These are phyloP conservation scores for Wickerhamomyces xylosicus DNA, from an alignment of 805 yeast species.

Conservation along the genomic window DNA sequence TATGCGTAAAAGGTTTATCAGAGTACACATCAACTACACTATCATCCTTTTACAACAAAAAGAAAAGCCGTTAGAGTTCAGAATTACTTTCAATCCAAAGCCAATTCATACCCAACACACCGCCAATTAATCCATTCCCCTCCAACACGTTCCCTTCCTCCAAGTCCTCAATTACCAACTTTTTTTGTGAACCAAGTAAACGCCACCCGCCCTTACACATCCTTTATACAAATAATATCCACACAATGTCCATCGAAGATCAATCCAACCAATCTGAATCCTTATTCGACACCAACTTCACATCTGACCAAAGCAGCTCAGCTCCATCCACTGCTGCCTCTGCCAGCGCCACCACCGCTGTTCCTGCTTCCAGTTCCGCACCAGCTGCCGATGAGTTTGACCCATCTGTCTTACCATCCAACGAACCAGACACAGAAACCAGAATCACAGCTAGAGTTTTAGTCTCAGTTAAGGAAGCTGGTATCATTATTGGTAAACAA, in stretches of 20 bases:
- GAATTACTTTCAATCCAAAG: not conserved
- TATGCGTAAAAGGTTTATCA: no score
- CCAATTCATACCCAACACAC: not conserved
- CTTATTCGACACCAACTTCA: constrained; percentile 17
- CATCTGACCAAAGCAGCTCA: constrained; percentile 5
- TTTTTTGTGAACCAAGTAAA: no score
- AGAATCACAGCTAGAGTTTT: constrained; percentile 34
- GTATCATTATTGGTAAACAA: constrained; percentile 79
- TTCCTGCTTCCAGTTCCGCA: not conserved
- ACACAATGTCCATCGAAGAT: not conserved
- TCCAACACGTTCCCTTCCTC: not conserved
- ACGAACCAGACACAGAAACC: constrained; percentile 14
- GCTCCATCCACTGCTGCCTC: not conserved
- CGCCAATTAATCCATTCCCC: not conserved
- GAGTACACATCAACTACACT: no score
- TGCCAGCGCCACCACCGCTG: not conserved
- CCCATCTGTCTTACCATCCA: constrained; percentile 15
- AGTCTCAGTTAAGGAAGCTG: constrained; percentile 80
- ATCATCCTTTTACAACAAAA: no score
- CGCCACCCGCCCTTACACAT: not conserved
- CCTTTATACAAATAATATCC: no score
- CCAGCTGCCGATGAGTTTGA: constrained; percentile 3
- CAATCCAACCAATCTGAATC: constrained; percentile 12
- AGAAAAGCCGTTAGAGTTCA: not conserved
- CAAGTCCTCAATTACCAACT: no score